These are phyloP conservation scores for Eucalyptus tenuipes DNA, from an alignment of 345 rosid species.

Conservation along the genomic window DNA sequence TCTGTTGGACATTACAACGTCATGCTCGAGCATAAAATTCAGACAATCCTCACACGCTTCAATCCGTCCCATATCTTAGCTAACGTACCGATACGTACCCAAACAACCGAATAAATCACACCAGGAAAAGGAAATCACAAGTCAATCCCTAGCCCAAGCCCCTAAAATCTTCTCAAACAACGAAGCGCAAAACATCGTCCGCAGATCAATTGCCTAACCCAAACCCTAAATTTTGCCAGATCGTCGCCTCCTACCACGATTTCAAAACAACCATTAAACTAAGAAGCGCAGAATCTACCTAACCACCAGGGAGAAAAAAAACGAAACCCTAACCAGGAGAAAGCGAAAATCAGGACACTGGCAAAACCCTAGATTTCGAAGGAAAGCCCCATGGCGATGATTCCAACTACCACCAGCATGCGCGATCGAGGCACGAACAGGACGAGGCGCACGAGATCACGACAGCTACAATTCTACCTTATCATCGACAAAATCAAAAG, in stretches of 20 bases:
- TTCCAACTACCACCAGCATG: background rate
- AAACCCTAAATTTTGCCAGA: background rate
- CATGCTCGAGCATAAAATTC: background rate
- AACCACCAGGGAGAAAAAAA: background rate
- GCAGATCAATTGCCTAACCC: background rate
- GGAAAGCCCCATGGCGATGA: background rate
- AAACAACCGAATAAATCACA: background rate
- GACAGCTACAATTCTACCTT: background rate
- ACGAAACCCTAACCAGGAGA: background rate
- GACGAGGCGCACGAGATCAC: background rate
- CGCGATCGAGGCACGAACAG: background rate
- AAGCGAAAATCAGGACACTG: background rate
- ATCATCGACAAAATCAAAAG: background rate
- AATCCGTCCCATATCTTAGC: no score
- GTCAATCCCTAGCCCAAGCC: background rate
- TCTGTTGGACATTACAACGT: constrained; percentile 1
- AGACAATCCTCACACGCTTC: no score
- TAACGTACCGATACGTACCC: no score
- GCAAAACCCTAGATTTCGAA: background rate
- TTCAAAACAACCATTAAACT: background rate
- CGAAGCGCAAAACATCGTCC: background rate
- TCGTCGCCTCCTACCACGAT: background rate
- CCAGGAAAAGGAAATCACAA: background rate
- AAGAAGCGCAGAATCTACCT: background rate
- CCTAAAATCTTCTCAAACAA: background rate